Percentiles rank a stretch among this genome's conserved stretches.
phyloP scores from a whole-genome alignment of 192 early-diverging fungal species.

The Gigaspora rosea region DNA sequence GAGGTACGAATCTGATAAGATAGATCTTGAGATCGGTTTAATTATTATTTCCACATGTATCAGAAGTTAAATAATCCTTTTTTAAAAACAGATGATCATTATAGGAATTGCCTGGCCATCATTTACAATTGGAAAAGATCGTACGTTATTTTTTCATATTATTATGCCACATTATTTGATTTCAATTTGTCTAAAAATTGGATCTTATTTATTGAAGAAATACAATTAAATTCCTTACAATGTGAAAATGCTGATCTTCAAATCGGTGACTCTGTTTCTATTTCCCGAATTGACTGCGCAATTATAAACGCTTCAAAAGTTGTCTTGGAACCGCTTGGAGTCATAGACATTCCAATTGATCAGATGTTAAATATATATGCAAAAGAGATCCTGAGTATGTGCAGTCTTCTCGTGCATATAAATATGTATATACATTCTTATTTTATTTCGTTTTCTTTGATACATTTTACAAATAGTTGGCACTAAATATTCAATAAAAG shows the following conservation, averaged over 20 bases:
- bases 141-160: conserved; percentile 34
- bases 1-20: background rate
- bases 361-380: conserved; percentile 52
- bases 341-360: conserved; percentile 46
- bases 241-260: conserved; percentile 50
- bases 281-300: conserved; percentile 32
- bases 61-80: background rate
- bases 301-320: conserved; percentile 47
- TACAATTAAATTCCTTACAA: conserved; percentile 50
- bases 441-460: conserved; percentile 13
- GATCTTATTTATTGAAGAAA: conserved; percentile 37
- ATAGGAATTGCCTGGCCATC: conserved; percentile 64
- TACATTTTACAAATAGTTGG: conserved; percentile 46
- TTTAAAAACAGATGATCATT: conserved; percentile 7
- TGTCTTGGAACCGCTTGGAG: conserved; percentile 41
- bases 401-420: background rate
- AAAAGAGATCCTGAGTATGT: conserved; percentile 66
- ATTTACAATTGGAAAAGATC: conserved; percentile 40
- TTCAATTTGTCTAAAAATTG: background rate
- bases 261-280: conserved; percentile 47
- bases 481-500: conserved; percentile 54
- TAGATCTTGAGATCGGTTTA: background rate
- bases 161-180: background rate
- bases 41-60: conserved; percentile 7
- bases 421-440: background rate